These are phyloP conservation scores for Pyracantha coccinea DNA, from an alignment of 331 rosid species.

Conservation along the genomic window DNA sequence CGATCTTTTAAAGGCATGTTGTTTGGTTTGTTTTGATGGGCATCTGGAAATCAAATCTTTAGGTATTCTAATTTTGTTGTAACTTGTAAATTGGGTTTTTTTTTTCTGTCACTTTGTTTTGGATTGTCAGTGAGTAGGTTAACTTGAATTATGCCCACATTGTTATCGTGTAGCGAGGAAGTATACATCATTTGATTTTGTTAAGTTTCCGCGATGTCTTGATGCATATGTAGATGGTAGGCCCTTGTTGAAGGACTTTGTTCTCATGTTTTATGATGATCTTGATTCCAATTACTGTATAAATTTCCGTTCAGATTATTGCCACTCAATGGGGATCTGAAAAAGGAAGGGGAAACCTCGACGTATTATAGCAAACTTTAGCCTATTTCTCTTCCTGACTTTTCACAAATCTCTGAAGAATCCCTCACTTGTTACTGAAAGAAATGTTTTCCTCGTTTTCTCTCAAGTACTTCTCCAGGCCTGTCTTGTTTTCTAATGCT, in stretches of 20 bases:
- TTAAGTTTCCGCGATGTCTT: not conserved
- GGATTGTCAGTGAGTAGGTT: not conserved
- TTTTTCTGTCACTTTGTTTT: not conserved
- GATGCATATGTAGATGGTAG: not conserved
- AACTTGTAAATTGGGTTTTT: not conserved
- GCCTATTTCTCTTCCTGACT: too few relatives aligned
- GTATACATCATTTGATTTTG: not conserved
- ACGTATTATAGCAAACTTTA: too few relatives aligned
- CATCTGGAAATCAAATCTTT: not conserved
- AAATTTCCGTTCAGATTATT: too few relatives aligned
- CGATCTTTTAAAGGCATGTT: not conserved
- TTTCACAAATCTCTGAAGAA: too few relatives aligned
- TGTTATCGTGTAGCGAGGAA: too few relatives aligned
- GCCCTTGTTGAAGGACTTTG: not conserved
- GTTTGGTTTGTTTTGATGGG: not conserved
- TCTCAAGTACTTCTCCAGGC: not conserved
- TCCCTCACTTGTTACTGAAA: too few relatives aligned
- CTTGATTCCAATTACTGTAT: too few relatives aligned
- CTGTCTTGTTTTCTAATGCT: not conserved
- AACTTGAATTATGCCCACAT: not conserved
- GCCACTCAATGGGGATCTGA: too few relatives aligned
- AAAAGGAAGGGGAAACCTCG: too few relatives aligned
- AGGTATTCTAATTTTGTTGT: too few relatives aligned
- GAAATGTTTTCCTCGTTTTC: not conserved
- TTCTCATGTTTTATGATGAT: too few relatives aligned